Evolutionary conservation across 139 green algal genomes (phyloP).

Genomic region (Haematococcus sp.): DNA sequence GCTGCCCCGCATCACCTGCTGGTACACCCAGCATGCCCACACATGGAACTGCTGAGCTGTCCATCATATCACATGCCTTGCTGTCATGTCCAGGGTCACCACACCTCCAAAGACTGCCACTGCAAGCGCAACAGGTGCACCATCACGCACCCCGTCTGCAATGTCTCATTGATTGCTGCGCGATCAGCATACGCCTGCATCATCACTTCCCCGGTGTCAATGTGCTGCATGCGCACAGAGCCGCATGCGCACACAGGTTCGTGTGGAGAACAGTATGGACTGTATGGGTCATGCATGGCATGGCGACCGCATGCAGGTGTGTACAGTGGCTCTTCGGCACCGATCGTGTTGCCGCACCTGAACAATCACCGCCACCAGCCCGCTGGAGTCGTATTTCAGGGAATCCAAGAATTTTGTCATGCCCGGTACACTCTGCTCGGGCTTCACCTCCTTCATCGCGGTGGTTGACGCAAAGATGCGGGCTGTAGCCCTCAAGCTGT

Average conservation of each 20-base stretch:
- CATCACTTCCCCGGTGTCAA: conserved; percentile 92
- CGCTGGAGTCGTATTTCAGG: conserved; percentile 85
- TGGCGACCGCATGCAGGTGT: neutral
- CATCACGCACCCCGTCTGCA: conserved; percentile 50
- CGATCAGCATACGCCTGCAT: conserved; percentile 97
- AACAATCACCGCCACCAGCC: conserved; percentile 90
- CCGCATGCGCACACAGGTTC: neutral
- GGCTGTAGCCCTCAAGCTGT: no score
- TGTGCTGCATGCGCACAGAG: conserved; percentile 65
- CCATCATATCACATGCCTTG: no score
- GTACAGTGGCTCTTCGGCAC: no score
- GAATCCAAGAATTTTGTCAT: conserved; percentile 74
- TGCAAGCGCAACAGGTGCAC: no score
- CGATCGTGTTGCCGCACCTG: conserved; percentile 45
- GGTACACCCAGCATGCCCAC: neutral
- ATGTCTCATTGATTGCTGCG: conserved; percentile 79
- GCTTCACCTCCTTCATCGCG: conserved; percentile 14
- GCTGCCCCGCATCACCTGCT: no score
- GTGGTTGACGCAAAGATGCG: no score
- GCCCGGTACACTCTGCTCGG: conserved; percentile 46
- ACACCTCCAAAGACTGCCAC: no score
- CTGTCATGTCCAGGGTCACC: no score
- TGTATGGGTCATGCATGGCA: neutral
- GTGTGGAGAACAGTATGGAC: neutral
- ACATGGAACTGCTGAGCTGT: neutral